Base-by-base conservation (phyloP, 1,284 basidiomycete genomes). In the Ceratobasidium sp. region DNA sequence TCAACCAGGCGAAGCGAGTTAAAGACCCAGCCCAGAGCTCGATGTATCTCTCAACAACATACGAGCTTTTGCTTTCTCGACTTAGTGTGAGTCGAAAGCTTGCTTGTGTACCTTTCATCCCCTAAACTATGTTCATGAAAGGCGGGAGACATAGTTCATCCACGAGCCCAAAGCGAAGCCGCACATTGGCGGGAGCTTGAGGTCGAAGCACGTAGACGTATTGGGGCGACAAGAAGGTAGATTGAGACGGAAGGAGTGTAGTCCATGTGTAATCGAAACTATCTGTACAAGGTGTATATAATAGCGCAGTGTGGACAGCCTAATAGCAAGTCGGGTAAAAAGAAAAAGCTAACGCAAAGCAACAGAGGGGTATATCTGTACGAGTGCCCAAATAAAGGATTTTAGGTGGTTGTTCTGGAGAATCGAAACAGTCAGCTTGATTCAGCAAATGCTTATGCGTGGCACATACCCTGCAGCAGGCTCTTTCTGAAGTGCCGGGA, bases 21-120 rank as follows among this genome's bases (percentile, higher is more conserved):
- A 86, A 86, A 31, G 92, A 95, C 80, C 82, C 86, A 0, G 84
- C 89, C 0, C 86, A 90, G 53, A 90, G 87, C 80, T 91, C 91
- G 8, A 92, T 90, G 1, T 91, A 91, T 76, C 88, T 92, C 76
- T 91, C 90, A 3, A 88, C 88, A 3, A 87, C 93, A 53, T 98
- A 93, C 82, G 94, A 95, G 77, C 85, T 88, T 10, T 84, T 98
- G 17, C 86, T 97, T 63, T 92, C 92, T 81, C 91, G 90, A 47
- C 84, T 97, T 54, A 94, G 90, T 76, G 94, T 95, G 81, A 81
- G 92, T 86, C 10, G 17, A 2, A 7, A 3, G n/a, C 45, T 31
- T n/a, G 33, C 45, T 31, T 15, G 4, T 64, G 23, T 51, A 45
- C 11, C 7, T 31, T 20, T 47, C 11, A 37, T 20, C 37, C 20